phyloP scores from a whole-genome alignment of 202 grass and related monocot genomes.

The Hordeum pubiflorum region DNA sequence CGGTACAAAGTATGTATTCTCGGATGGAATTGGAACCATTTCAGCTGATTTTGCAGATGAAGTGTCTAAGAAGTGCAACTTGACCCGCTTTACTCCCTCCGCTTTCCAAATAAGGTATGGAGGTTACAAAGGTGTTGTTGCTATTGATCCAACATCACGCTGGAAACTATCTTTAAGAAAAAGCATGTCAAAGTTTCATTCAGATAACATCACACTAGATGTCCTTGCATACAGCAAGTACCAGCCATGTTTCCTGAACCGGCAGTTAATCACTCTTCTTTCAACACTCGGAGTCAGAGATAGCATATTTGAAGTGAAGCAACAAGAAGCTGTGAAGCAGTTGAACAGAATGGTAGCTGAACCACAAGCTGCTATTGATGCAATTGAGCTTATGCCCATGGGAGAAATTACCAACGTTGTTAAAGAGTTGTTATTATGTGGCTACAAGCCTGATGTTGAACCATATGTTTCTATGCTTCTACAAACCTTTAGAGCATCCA shows the following conservation, averaged over 20 bases:
- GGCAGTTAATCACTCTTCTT: conserved; percentile 87
- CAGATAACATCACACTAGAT: conserved; percentile 68
- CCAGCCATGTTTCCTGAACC: conserved; percentile 72
- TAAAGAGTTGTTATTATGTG: conserved; percentile 64
- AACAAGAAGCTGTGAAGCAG: conserved; percentile 48
- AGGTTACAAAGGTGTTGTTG: conserved; percentile 89
- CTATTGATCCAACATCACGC: conserved; percentile 50
- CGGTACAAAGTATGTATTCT: conserved; percentile 57
- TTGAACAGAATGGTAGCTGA: conserved; percentile 61
- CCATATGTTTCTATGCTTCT: conserved; percentile 81
- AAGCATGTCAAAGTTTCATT: conserved; percentile 88
- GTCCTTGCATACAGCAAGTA: conserved; percentile 90
- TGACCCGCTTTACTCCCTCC: conserved; percentile 51
- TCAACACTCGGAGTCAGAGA: conserved; percentile 68
- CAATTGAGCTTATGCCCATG: conserved; percentile 67
- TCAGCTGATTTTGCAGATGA: conserved; percentile 65
- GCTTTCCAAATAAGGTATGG: conserved; percentile 91
- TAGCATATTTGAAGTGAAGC: conserved; percentile 60
- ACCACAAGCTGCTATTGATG: conserved; percentile 47
- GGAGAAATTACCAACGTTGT: conserved; percentile 76
- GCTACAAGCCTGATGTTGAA: conserved; percentile 63
- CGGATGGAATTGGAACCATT: conserved; percentile 93
- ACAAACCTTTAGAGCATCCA: conserved; percentile 55
- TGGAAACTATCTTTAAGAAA: conserved; percentile 69
- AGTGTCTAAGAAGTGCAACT: conserved; percentile 65